A percentile compares a stretch with the other conserved stretches of the same genome.
Evolutionary conservation across 768 basidiomycete species (phyloP).

Genomic region (Rubroboletus pulcherrimus): DNA sequence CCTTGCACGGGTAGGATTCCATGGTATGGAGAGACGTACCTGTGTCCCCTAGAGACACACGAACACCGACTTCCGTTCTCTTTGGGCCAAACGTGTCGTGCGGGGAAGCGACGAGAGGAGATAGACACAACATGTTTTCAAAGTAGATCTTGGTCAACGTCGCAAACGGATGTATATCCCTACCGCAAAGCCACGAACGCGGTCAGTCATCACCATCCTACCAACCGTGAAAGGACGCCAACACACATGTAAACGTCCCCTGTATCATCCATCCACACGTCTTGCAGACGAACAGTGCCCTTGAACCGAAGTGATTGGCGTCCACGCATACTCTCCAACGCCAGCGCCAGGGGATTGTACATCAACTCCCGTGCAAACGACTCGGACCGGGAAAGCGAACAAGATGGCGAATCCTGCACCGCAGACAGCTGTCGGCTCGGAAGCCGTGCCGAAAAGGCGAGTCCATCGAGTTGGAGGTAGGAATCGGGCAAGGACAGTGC

Average conservation of each 20-base stretch:
- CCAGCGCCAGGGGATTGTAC: slow-evolving; percentile 65
- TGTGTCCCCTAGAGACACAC: slow-evolving; percentile 66
- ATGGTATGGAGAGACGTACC: slow-evolving; percentile 33
- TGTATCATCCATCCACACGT: slow-evolving; percentile 58
- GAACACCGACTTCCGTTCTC: slow-evolving; percentile 55
- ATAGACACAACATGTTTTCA: slow-evolving; percentile 63
- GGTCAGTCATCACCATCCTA: background rate
- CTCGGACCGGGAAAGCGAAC: slow-evolving; percentile 23
- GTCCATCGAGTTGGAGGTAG: slow-evolving; percentile 63
- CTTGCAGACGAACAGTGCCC: slow-evolving; percentile 48
- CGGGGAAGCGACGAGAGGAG: slow-evolving; percentile 29
- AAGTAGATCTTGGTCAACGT: slow-evolving; percentile 62
- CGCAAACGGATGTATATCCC: slow-evolving; percentile 69
- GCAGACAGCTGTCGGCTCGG: slow-evolving; percentile 28
- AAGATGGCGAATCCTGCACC: slow-evolving; percentile 27
- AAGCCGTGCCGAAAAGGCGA: slow-evolving; percentile 60
- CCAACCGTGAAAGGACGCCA: background rate
- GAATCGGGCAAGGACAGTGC: slow-evolving; percentile 73
- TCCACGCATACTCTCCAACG: slow-evolving; percentile 78
- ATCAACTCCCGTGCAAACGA: slow-evolving; percentile 39
- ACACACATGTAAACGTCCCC: slow-evolving; percentile 49
- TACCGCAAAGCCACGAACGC: slow-evolving; percentile 20
- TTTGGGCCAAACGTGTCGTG: slow-evolving; percentile 16
- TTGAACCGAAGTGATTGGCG: slow-evolving; percentile 58
- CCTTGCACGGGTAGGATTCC: background rate